These are phyloP conservation scores for Cystofilobasidium capitatum DNA, from an alignment of 768 basidiomycete species.

Conservation along the genomic window DNA sequence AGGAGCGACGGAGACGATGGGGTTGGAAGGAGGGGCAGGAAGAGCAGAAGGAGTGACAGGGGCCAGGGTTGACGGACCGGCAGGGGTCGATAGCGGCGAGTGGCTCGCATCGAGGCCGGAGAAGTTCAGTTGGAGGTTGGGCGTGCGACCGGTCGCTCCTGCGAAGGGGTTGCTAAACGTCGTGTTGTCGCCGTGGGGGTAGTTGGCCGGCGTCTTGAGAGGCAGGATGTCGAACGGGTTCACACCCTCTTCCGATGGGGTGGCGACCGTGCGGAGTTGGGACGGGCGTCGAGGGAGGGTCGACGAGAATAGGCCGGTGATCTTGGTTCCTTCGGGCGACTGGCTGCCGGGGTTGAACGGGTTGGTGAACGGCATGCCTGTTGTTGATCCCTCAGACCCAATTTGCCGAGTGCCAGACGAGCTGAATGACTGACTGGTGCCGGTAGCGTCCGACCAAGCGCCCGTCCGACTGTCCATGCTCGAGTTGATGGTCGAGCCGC, in stretches of 20 bases:
- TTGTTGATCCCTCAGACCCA: slow-evolving; percentile 8
- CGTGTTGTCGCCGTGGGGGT: slow-evolving; percentile 4
- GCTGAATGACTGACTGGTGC: neutral
- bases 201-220: slow-evolving; percentile 31
- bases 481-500: slow-evolving; percentile 4
- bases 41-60: neutral
- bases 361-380: slow-evolving; percentile 8
- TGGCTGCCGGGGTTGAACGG: slow-evolving; percentile 12
- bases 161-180: slow-evolving; percentile 37
- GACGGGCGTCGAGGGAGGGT: slow-evolving; percentile 38
- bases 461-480: slow-evolving; percentile 17
- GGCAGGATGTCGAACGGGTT: slow-evolving; percentile 27
- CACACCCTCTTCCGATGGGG: slow-evolving; percentile 17
- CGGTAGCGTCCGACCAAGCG: slow-evolving; percentile 12
- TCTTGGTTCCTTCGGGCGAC: slow-evolving; percentile 10
- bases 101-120: slow-evolving; percentile 14
- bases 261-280: slow-evolving; percentile 37
- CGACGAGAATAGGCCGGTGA: slow-evolving; percentile 5
- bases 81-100: neutral
- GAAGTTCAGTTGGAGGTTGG: slow-evolving; percentile 2
- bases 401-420: neutral
- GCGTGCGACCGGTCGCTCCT: neutral
- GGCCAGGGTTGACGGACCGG: neutral
- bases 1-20: slow-evolving; percentile 7
- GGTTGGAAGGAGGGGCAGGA: slow-evolving; percentile 7